Evolutionary conservation across 345 rosid genomes (phyloP), one percentile per base, ranked within the genome.

Genomic region (Eucalyptus sideroxylon): DNA sequence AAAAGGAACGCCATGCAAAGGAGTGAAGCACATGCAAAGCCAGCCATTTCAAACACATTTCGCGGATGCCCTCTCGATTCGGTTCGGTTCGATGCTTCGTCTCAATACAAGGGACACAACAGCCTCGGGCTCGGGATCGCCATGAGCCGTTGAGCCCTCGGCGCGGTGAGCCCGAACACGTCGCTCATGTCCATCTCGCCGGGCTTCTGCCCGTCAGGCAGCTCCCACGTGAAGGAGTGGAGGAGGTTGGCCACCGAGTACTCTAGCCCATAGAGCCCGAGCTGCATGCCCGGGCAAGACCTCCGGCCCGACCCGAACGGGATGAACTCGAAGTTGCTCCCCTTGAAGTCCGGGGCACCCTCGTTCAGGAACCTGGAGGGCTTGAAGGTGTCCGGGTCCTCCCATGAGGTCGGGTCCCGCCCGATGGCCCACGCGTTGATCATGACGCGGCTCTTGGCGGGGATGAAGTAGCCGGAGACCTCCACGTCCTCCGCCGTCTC

Each of bases 221-320:
- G 92, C 88, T 95, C 95, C 98, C 99, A 98, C 19, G 94, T 92
- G 90, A 94, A 98, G 59, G 95, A 93, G 60, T 98, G 99, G 44
- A 97, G 94, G 72, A 97, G 89, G 88, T 97, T 92, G 40, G 96
- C 98, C 87, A 97, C 98, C 3, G 96, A 95, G 50, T 94, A 88
- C 16, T 98, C 97, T 67, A 97, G 94, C 1, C 95, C 95, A 11
- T 98, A 98, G 24, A 98, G 91, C 87, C 99, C 99, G 6, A 98
- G 98, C 51, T 95, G 96, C 99, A 98, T 98, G 3, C 99, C 99
- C 5, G 99, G 99, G 87, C 99, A 97, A 1, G 98, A 97, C 91
- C 98, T 93, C 87, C 99, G 91, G 87, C 99, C 99, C 31, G 99
- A 94, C 89, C 98, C 99, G 86, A 98, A 98, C 2, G 99, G 99